Conservation (phyloP, 2,329 filamentous ascomycete species). For the Tolypocladium endophyticum region DNA sequence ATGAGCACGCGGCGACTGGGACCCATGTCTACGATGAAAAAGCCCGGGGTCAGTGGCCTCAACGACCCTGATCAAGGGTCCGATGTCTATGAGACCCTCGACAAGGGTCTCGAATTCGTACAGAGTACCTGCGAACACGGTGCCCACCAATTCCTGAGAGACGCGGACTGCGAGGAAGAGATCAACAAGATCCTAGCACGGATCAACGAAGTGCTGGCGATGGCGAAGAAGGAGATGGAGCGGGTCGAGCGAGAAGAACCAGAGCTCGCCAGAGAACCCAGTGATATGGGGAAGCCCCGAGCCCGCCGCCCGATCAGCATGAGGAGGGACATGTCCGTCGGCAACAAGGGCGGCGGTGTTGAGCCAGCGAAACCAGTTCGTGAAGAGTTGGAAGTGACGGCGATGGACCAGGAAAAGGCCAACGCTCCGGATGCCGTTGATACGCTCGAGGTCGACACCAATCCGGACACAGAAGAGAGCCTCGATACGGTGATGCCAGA, state of each 20-base stretch:
- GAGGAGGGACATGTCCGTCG: constrained; percentile 30
- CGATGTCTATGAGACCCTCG: constrained; percentile 61
- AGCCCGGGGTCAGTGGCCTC: constrained; percentile 12
- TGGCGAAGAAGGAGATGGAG: constrained; percentile 49
- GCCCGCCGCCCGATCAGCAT: constrained; percentile 43
- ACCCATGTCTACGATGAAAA: constrained; percentile 14
- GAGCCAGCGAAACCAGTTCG: constrained; percentile 12
- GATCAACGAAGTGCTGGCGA: constrained; percentile 51
- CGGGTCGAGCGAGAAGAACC: constrained; percentile 43
- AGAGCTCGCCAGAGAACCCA: constrained; percentile 26
- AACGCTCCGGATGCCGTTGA: constrained; percentile 8
- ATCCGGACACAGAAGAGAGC: constrained; percentile 31
- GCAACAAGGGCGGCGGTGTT: constrained; percentile 16
- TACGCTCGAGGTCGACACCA: constrained; percentile 21
- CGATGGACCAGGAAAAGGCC: constrained; percentile 7
- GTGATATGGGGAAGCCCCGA: constrained; percentile 30
- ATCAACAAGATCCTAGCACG: constrained; percentile 58
- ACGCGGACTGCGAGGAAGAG: constrained; percentile 74
- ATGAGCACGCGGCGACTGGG: constrained; percentile 26
- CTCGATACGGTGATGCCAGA: constrained; percentile 27
- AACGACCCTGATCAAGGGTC: constrained; percentile 12
- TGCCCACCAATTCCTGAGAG: constrained; percentile 80
- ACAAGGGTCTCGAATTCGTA: constrained; percentile 68
- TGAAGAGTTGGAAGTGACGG: constrained; percentile 11
- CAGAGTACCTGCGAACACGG: constrained; percentile 77